Evolutionary conservation across 2,329 filamentous ascomycete genomes (phyloP).

Genomic region (Fusarium longipes): DNA sequence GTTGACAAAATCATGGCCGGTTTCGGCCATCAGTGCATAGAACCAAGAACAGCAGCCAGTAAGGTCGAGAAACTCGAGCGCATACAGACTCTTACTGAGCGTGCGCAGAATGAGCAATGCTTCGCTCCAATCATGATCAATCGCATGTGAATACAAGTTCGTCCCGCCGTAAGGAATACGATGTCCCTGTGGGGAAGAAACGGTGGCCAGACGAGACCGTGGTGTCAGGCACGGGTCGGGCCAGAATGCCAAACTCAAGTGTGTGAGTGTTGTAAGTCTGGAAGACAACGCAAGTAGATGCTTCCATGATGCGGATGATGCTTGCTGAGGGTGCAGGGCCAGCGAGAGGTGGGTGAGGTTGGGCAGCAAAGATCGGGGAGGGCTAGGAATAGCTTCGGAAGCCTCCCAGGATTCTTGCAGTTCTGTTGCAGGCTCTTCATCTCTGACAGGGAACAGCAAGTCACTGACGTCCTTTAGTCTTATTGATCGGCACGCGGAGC

Average conservation of each 20-base stretch:
- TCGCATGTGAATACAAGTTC: constrained; percentile 66
- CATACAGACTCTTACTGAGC: constrained; percentile 65
- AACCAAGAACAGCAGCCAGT: constrained; percentile 70
- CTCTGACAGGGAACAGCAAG: constrained; percentile 59
- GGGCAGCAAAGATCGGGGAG: constrained; percentile 59
- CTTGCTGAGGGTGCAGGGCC: constrained; percentile 56
- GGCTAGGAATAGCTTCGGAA: constrained; percentile 48
- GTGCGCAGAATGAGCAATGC: constrained; percentile 66
- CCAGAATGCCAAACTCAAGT: constrained; percentile 72
- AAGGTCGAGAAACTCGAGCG: constrained; percentile 70
- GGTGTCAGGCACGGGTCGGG: constrained; percentile 69
- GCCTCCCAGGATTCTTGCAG: constrained; percentile 67
- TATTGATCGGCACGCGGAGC: constrained; percentile 63
- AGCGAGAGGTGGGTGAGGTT: constrained; percentile 71
- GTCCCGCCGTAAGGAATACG: constrained; percentile 65
- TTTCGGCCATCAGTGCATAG: constrained; percentile 57
- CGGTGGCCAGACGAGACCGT: constrained; percentile 60
- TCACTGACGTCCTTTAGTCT: constrained; percentile 64
- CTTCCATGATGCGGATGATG: constrained; percentile 63
- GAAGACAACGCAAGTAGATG: constrained; percentile 66
- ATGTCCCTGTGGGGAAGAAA: constrained; percentile 58
- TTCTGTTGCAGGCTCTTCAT: constrained; percentile 36
- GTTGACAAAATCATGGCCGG: constrained; percentile 62
- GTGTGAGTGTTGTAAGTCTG: constrained; percentile 66
- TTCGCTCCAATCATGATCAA: constrained; percentile 70